Evolutionary conservation across 768 basidiomycete species (phyloP), one percentile per base, ranked within the genome.

Genomic region (Mycena venus): DNA sequence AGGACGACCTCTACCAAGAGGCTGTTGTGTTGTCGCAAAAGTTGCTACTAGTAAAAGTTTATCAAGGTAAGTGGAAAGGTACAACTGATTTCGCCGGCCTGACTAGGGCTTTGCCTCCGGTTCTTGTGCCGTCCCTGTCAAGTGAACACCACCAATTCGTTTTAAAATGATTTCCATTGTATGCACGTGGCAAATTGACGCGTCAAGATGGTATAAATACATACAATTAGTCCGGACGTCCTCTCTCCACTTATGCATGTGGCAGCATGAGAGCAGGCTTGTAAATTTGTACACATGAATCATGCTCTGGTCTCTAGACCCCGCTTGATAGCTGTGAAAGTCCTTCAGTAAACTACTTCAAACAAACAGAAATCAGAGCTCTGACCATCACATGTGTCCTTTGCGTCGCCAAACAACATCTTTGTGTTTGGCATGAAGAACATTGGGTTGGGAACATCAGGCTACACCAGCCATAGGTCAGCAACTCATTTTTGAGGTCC

Each of bases 391-490:
- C 96, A 96, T 34, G 93, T 94, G 78, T 95, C 94, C 80, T 96
- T 96, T 38, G 96, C 96, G 82, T 97, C 96, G 53, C 96, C 96
- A 78, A 97, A 97, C 74, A 97, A 78, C 96, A 97, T 97, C 85
- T 93, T 94, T 27, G 96, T 94, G 55, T 93, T 92, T 25, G 92
- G 90, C 93, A 96, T 95, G 83, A 94, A 97, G 88, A 97, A 97
- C 93, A 97, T 94, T 23, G 96, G 96, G 81, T 97, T 97, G 14
- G 95, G 96, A 12, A 96, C 95, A 80, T 96, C 95, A 64, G n/a
- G 96, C 95, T 94, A 82, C 61, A 75, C 60, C 40, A n/a, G 31
- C 32, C 49, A 32, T 27, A 25, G 47, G 51, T 49, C 63, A 58
- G 56, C 66, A 40, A 71, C 31, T 53, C 63, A 11, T 23, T 59